Base-by-base conservation (phyloP, 2,329 filamentous ascomycete genomes). In the Calonectria multiphialidica region DNA sequence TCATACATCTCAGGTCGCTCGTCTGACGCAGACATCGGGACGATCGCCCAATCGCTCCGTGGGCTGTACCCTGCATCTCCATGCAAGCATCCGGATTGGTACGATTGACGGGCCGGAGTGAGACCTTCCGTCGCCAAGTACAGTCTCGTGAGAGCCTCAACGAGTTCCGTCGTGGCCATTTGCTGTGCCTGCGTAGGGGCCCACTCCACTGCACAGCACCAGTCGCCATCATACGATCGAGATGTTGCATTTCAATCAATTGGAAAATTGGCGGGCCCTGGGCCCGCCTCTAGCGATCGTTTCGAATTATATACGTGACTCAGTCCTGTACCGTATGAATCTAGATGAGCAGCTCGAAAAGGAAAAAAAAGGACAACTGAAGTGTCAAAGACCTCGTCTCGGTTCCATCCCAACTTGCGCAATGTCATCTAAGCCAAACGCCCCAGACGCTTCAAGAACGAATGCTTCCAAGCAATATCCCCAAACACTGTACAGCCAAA, bases 351-450 rank as follows among this genome's bases (percentile, higher is more conserved):
- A 53, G 42, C 49, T 28, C 30, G 18, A 63, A 33, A 66, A 66
- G 37, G 18, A 37, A 33, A 50, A 66, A 33, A 63, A 71, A 66
- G 53, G 53, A 59, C 53, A 59, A 35, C 21, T 28, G 18, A 59
- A 40, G 53, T 59, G 37, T 59, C 53, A 66, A 53, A 71, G 50
- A 40, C 44, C 70, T 61, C 50, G 21, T 44, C 55, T 59, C 35
- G 49, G 37, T 42, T 62, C 63, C 57, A 62, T 40, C 59, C 40
- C 35, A 66, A 59, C 71, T 55, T 57, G 47, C 55, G 59, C 57
- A 65, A 69, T 71, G 53, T 73, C 74, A 57, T 77, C 75, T 78
- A 79, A 78, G 10, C 76, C 73, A 68, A 78, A 78, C 78, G 74
- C 78, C 78, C 35, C 65, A 68, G 66, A 75, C 78, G 75, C 75